Evolutionary conservation across 2,329 filamentous ascomycete species (phyloP).

Genomic region (Coleophoma eucalyptorum): DNA sequence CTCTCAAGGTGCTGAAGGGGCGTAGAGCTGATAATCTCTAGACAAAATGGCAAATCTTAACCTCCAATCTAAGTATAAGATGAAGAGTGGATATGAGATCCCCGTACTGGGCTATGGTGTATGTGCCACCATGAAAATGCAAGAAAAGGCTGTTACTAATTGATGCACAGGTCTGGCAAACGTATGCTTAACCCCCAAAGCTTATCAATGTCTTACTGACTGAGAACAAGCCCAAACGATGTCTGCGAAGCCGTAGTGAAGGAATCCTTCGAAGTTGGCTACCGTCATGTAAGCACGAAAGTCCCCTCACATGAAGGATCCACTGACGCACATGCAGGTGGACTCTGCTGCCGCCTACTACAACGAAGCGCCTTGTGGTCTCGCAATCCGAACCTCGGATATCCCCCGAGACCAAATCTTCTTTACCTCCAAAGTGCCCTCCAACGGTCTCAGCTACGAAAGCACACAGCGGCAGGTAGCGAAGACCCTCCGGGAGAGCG

Average conservation of each 20-base stretch:
- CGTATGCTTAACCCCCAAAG: slow-evolving; percentile 19
- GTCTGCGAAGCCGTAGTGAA: slow-evolving; percentile 52
- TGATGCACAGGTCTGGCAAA: slow-evolving; percentile 33
- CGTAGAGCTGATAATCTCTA: not conserved
- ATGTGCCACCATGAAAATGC: slow-evolving; percentile 18
- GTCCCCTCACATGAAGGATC: not conserved
- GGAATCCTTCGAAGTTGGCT: slow-evolving; percentile 52
- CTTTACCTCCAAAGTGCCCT: slow-evolving; percentile 59
- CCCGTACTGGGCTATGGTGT: slow-evolving; percentile 56
- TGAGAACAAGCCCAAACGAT: slow-evolving; percentile 43
- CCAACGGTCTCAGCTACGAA: slow-evolving; percentile 53
- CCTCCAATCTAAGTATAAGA: slow-evolving; percentile 38
- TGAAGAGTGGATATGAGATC: slow-evolving; percentile 59
- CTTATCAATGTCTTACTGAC: slow-evolving; percentile 9
- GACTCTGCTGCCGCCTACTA: slow-evolving; percentile 55
- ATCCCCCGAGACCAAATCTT: slow-evolving; percentile 53
- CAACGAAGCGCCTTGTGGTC: slow-evolving; percentile 51
- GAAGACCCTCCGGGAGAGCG: slow-evolving; percentile 51
- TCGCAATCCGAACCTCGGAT: slow-evolving; percentile 46
- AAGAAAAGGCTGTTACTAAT: slow-evolving; percentile 1
- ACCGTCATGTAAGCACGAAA: slow-evolving; percentile 44
- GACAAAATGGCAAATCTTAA: slow-evolving; percentile 35
- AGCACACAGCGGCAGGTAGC: slow-evolving; percentile 60
- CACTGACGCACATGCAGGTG: slow-evolving; percentile 32
- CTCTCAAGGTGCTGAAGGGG: too few species aligned